Percentiles rank a stretch among this genome's conserved stretches.
phyloP scores from a whole-genome alignment of 2,329 filamentous ascomycete genomes.

The Ustulina deusta region DNA sequence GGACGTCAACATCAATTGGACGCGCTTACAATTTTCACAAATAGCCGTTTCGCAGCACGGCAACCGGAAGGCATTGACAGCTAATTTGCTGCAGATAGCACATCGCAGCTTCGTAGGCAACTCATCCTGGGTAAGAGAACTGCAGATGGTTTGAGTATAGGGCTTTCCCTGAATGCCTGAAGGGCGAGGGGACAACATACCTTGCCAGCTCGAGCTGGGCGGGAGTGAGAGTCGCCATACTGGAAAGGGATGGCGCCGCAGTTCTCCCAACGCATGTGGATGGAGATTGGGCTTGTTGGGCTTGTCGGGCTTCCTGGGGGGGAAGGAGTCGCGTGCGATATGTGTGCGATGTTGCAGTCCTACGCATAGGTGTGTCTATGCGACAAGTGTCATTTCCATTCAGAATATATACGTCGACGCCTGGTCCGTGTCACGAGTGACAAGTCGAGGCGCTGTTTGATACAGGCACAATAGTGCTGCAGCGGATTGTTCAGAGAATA shows the following conservation, averaged over 20 bases:
- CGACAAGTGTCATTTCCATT: conserved; percentile 35
- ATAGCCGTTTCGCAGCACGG: conserved; percentile 97
- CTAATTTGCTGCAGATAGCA: conserved; percentile 90
- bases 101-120: conserved; percentile 97
- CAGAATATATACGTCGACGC: conserved; percentile 1
- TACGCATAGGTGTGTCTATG: conserved; percentile 28
- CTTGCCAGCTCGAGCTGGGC: conserved; percentile 70
- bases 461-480: conserved; percentile 25
- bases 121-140: conserved; percentile 81
- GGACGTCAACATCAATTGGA: conserved; percentile 26
- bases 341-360: not conserved
- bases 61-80: conserved; percentile 88
- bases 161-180: not conserved
- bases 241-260: conserved; percentile 37
- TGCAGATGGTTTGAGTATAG: conserved; percentile 53
- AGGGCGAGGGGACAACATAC: conserved; percentile 52
- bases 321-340: conserved; percentile 11
- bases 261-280: conserved; percentile 40
- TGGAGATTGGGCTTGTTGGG: conserved; percentile 9
- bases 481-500: conserved; percentile 22
- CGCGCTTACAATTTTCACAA: conserved; percentile 82
- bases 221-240: conserved; percentile 56
- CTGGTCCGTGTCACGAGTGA: conserved; percentile 13
- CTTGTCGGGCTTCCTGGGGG: too few relatives aligned
- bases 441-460: conserved; percentile 11